Evolutionary conservation across 805 yeast species (phyloP), one percentile per base, ranked within the genome.

Genomic region (Wickerhamiella azyma): DNA sequence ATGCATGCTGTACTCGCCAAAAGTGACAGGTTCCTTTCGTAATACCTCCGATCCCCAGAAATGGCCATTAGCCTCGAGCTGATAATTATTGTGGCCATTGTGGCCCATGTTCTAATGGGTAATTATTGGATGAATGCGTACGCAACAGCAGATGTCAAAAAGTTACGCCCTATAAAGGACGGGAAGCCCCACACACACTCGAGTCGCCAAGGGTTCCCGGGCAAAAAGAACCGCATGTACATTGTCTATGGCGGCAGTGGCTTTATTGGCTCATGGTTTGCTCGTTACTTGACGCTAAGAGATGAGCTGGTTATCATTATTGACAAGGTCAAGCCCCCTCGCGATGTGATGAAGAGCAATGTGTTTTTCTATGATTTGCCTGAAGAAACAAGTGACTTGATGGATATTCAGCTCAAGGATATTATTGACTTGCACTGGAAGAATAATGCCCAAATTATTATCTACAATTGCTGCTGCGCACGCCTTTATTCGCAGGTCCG

Each of bases 221-320:
- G 39, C 5, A 41, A 24, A 10, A 26, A 26, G 8, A 26, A 47
- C 10, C 50, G 59, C 4, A 21, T 52, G 14, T 59, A 57, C 45
- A 42, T 59, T 11, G 43, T 59, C n/a, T 50, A 53, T 7, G 61
- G 62, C 1, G 63, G 61, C 17, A 47, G 54, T n/a, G 62, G 62
- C 9, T 59, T 57, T 40, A 29, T 50, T 21, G 63, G 63, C 7
- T 54, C 62, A 3, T 59, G 63, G 63, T 49, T 59, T 11, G 57
- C 53, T 24, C 52, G 63, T 9, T 59, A 55, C 37, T 50, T 59
- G 26, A 37, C 56, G 14, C 51, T 56, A 9, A 54, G 63, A 2
- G 53, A 53, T 7, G 60, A 58, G 16, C 36, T 24, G 11, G 41
- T 48, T 10, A 54, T 58, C n/a, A 38, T 43, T 21, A 29, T 58